Conservation (phyloP, 345 rosid species). For the Lenwebbia sp. region DNA sequence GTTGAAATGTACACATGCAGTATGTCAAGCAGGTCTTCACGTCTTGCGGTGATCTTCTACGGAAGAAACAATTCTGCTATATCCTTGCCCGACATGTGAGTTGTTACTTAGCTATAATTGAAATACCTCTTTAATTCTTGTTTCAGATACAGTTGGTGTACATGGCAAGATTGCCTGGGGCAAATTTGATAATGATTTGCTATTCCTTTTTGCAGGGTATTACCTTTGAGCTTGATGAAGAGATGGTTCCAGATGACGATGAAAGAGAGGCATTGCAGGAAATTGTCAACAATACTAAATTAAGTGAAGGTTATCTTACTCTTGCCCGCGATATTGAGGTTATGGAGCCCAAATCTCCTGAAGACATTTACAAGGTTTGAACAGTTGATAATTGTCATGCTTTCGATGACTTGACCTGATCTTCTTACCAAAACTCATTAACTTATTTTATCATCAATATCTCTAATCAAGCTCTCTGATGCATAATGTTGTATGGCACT, state of each 20-base stretch:
- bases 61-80: conserved; percentile 84
- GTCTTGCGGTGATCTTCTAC: conserved; percentile 53
- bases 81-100: conserved; percentile 90
- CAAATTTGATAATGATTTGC: background rate
- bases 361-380: conserved; percentile 89
- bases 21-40: conserved; percentile 69
- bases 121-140: background rate
- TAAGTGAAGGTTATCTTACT: conserved; percentile 88
- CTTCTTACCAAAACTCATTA: background rate
- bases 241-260: conserved; percentile 45
- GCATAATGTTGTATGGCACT: background rate
- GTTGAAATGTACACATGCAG: conserved; percentile 28
- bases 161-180: background rate
- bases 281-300: conserved; percentile 60
- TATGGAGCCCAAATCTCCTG: conserved; percentile 96
- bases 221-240: conserved; percentile 58
- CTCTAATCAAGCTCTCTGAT: background rate
- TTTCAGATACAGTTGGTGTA: background rate
- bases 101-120: background rate
- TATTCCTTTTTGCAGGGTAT: conserved; percentile 43
- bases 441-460: background rate
- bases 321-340: conserved; percentile 99
- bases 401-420: background rate
- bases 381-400: background rate
- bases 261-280: conserved; percentile 70